Base-by-base conservation (phyloP, 441 rosid genomes). In the Syzygium malaccense region DNA sequence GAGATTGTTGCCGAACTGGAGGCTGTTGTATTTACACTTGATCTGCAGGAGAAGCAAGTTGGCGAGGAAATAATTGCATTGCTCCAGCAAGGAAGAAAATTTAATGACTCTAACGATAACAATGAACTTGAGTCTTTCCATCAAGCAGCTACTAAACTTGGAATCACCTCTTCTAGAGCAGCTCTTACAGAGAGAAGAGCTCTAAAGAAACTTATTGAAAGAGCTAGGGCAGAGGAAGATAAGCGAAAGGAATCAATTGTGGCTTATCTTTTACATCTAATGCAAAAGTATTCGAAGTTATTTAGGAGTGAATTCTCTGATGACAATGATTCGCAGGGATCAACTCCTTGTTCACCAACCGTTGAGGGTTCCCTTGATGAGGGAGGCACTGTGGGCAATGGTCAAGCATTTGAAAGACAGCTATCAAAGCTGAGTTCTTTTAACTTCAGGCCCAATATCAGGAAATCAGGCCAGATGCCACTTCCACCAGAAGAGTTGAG, bases 191-290 rank as follows among this genome's bases (percentile, higher is more conserved):
- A 98, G 93, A 91, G 99, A 94, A 92, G 99, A 86, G 97, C 98
- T 87, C 94, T 98, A 51, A 98, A 96, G 93, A 97, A 98, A 91
- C 98, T 98, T 71, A 91, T 98, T 84, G 99, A 98, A 86, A 95
- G 95, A 92, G 99, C 99, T 90, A 98, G 98, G 25, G 92, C 90
- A 11, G 99, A 98, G 94, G 99, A 97, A 91, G 99, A 97, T 93
- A 96, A 98, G 90, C 95, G 99, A 26, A 98, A 97, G 90, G 99
- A 98, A 87, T 96, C 99, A 18, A 98, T 98, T 32, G 99, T 96
- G 62, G 98, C 98, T 49, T 98, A 95, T 93, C 98, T 98, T 58
- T 94, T 98, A 88, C 97, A 95, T 91, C 97, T 98, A 86, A 96
- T 98, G 98, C 94, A 99, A 90, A 98, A 95, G 93, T 98, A 96